Evolutionary conservation across 768 basidiomycete genomes (phyloP), one percentile per base, ranked within the genome.

Genomic region (Baorangia bicolor): DNA sequence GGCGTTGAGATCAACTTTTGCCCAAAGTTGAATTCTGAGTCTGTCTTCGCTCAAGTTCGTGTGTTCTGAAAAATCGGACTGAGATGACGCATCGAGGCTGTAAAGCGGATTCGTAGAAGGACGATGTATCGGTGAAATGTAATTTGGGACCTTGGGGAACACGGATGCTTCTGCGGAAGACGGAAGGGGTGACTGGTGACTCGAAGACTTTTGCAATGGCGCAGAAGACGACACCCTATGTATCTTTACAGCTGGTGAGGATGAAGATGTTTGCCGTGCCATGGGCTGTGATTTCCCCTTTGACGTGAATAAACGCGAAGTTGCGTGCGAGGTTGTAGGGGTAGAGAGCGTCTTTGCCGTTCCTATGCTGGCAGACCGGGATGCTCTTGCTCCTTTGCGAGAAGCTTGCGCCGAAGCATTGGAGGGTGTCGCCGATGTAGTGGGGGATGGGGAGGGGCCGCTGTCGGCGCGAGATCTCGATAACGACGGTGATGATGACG

Each of bases 71-170:
- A 87, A 86, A 46, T 86, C 84, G 27, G 69, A 71, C 31, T 75
- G 69, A 6, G 78, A 74, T 14, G 65, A 73, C 8, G 77, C 67
- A 63, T 94, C 85, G 18, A 90, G 73, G 1, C 77, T 51, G 62
- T 93, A 96, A 23, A 76, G 70, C 1, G 94, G 94, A 68, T 93
- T 90, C 1, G 88, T 94, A 1, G 94, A 95, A 5, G 92, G 88
- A 23, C 76, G 79, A 67, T 94, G 93, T 46, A 91, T 78, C 0
- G 83, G 78, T 2, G 94, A 96, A 45, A 93, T 79, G 69, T 86
- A 94, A 64, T 90, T 81, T 3, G 90, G 84, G 11, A 71, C 65
- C 40, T 60, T 53, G 12, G 59, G 64, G 35, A 59, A 61, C 16
- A 47, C 41, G 48, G 38, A 46, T 33, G 51, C 45, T 49, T 56